Evolutionary conservation across 805 yeast genomes (phyloP).

Genomic region (Ogataea polymorpha): DNA sequence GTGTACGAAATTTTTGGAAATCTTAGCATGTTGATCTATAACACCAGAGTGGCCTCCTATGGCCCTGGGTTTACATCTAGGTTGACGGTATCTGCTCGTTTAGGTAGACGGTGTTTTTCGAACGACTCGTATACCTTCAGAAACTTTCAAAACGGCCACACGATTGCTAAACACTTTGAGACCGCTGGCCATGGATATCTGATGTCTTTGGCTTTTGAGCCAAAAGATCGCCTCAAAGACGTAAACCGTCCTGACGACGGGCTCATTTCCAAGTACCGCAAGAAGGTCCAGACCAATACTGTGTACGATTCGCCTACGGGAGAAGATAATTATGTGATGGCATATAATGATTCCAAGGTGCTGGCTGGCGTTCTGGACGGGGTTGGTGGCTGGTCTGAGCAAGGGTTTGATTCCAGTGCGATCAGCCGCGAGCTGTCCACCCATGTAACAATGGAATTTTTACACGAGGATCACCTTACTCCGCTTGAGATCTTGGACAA

Average conservation of each 20-base stretch:
- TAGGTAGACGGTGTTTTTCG: constrained; percentile 15
- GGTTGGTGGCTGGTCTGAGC: constrained; percentile 96
- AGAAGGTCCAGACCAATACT: constrained; percentile 20
- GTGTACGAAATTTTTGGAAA: constrained; percentile 4
- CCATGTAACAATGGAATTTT: constrained; percentile 42
- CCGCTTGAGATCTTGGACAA: constrained; percentile 48
- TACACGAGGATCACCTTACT: constrained; percentile 24
- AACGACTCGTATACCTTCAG: constrained; percentile 27
- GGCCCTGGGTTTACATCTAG: not conserved
- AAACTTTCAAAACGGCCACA: constrained; percentile 29
- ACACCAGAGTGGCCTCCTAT: not conserved
- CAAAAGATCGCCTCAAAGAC: constrained; percentile 58
- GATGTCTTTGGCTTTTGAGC: constrained; percentile 68
- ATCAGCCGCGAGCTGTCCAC: constrained; percentile 77
- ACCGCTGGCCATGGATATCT: constrained; percentile 40
- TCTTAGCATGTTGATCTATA: constrained; percentile 1
- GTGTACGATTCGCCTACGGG: constrained; percentile 59
- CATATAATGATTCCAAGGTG: constrained; percentile 40
- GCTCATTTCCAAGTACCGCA: constrained; percentile 26
- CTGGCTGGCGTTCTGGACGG: constrained; percentile 92
- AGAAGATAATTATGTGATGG: constrained; percentile 69
- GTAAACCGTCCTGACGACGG: constrained; percentile 36
- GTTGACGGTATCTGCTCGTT: not conserved
- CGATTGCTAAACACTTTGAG: constrained; percentile 25
- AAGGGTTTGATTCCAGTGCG: constrained; percentile 86